Evolutionary conservation across 805 yeast species (phyloP), one percentile per base, ranked within the genome.

Genomic region (Candida boleticola): DNA sequence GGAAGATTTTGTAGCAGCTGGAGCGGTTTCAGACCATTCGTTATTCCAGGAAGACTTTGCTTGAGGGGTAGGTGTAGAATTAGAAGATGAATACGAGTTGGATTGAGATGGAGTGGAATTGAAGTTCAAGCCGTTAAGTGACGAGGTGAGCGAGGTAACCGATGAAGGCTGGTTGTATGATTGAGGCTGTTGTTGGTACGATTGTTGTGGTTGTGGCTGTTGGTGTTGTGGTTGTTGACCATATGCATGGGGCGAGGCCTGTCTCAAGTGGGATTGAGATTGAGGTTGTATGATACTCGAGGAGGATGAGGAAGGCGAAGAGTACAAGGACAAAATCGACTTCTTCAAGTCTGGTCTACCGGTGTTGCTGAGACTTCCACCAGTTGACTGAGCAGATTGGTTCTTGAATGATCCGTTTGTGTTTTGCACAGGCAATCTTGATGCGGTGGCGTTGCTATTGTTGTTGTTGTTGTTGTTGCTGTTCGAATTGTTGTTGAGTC

Each of bases 261-360:
- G 27, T 23, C 27, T 23, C 10, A 7, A 11, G 27, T 23, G 27
- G 7, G 27, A 11, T 22, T 34, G 37, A 32, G 40, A 39, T 27
- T 44, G 55, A 9, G 53, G 58, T 43, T 57, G 64, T 17, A 52
- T 45, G 45, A 63, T 56, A 40, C 61, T 58, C 9, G 66, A 61
- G 16, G 69, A 63, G 17, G 83, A 85, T 2, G 86, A 61, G 1
- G 73, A 61, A 16, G 74, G 74, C 11, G 72, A 77, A 1, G 95
- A 79, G 61, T 93, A 93, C 40, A 93, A 73, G 19, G 97, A 89
- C 45, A 93, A 66, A 45, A 93, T 93, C 1, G 97, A 88, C 65
- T 88, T 88, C 58, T 93, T 93, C 61, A 93, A 74, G 56, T 92
- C 97, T 3, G 93, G 92, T 55, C 96, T 76, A 26, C 61, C 60